These are phyloP conservation scores for Rhynchospora breviuscula DNA, from an alignment of 176 grass and related monocot genomes.

Conservation along the genomic window DNA sequence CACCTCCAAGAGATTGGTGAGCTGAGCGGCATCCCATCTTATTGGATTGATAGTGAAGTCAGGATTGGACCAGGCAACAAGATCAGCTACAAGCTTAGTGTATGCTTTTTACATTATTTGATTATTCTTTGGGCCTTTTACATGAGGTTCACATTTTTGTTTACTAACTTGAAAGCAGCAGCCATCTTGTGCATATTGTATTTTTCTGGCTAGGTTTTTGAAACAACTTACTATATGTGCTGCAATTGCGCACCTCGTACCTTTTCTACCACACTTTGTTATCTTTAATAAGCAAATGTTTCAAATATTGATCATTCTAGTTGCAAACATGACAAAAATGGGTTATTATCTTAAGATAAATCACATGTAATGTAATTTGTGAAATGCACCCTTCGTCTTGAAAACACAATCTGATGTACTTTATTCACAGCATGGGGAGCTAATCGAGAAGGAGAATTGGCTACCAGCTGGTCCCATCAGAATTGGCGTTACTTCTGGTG, in stretches of 20 bases:
- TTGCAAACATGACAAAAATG: background rate
- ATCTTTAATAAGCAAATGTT: background rate
- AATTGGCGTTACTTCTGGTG: constrained; percentile 86
- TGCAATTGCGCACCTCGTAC: background rate
- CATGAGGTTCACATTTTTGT: background rate
- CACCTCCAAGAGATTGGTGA: constrained; percentile 99
- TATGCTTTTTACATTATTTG: constrained; percentile 32
- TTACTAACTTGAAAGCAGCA: background rate
- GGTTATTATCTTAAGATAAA: background rate
- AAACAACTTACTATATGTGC: background rate
- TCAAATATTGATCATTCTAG: background rate
- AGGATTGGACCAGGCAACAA: constrained; percentile 94
- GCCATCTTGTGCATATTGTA: background rate
- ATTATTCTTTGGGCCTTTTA: constrained; percentile 2
- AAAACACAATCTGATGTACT: background rate
- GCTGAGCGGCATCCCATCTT: constrained; percentile 71
- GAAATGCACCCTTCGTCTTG: background rate
- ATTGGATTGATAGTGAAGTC: constrained; percentile 89
- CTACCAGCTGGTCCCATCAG: constrained; percentile 69
- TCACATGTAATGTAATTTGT: background rate
- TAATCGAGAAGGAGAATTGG: constrained; percentile 83
- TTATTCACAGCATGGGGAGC: constrained; percentile 64
- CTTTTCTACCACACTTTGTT: background rate
- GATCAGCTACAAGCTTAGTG: constrained; percentile 92
- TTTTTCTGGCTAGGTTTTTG: background rate